Base-by-base conservation (phyloP, 2,329 filamentous ascomycete species). In the Aureobasidium sp. region DNA sequence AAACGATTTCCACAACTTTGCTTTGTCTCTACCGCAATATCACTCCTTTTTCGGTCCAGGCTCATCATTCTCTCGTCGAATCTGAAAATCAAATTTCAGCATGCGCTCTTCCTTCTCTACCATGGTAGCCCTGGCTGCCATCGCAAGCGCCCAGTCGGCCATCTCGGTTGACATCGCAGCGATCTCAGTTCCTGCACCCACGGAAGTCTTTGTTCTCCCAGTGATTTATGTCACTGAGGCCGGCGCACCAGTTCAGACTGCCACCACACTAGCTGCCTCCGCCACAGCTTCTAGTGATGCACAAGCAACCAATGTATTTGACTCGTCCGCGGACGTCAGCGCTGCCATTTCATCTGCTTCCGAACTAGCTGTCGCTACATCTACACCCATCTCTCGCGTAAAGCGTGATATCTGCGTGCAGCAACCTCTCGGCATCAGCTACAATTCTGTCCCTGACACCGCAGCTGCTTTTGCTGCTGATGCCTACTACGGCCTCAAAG, bases 371-470 rank as follows among this genome's bases (percentile, higher is more conserved):
- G 15, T 12, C 9, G 46, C 46, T 7, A 50, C 46, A 9, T 17
- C 46, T 15, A 34, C 46, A n/a, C 46, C 46, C 23, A 9, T 50
- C 5, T 50, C 46, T 34, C 26, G 46, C 26, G 17, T 47, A 8
- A 50, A 50, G 46, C 26, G 46, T 32, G 46, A 50, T 15, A 8
- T 34, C 6, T 53, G 50, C 20, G 23, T 41, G 10, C 32, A 23
- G 4, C 53, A 57, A 26, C 46, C 46, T n/a, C 26, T 34, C 13
- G 46, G 46, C 4, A 39, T 52, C n/a, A 34, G 27, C 32, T 37
- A 39, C 32, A n/a, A 15, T 34, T 37, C 34, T 17, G 20, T 52
- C 12, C 72, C 73, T 8, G 75, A 77, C 61, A 74, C 71, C 7
- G 66, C 66, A 17, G 63, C 48, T 48, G 69, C 67, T 7, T 77